Evolutionary conservation across 2,329 filamentous ascomycete species (phyloP), one percentile per base, ranked within the genome.

Genomic region (Gyromitra esculenta): DNA sequence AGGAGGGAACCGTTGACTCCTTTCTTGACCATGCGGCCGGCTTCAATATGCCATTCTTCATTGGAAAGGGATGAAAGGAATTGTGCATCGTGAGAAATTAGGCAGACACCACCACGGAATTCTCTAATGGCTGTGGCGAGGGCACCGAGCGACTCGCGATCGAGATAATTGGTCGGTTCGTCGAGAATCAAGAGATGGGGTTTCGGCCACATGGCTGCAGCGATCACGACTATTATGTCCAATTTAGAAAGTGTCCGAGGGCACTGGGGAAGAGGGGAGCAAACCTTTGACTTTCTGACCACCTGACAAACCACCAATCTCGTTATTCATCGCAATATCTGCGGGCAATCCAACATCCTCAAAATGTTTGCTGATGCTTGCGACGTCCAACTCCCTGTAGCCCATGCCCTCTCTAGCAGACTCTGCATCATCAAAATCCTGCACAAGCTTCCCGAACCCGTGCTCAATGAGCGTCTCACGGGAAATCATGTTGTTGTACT

Each of bases 71-170:
- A 95, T 76, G 95, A 94, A 66, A 99, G 94, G 82, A 99, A 99
- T 84, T 99, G 96, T 83, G 98, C 94, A 88, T 99, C 98, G 86
- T 99, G 96, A 78, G 94, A 97, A 85, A 99, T 99, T 91, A 99
- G 97, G 79, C 99, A 94, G 1, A 99, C 96, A 84, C 96, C 96
- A 80, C 96, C 96, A 87, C 94, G 96, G 89, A 96, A 99, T 83
- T 98, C 96, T 81, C 94, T 93, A 82, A 99, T 98, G 80, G 96
- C 96, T n/a, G 75, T 77, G 31, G 75, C 75, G 31, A 77, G 72
- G 84, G 95, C 96, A 82, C 96, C 96, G 18, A 99, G 91, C 15
- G 94, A 97, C 85, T 99, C 96, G 81, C 96, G 94, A 83, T 99
- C 96, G 87, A 99, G 90, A 89, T 97, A 99, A 87, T 99, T 99